A percentile compares a stretch with the other conserved stretches of the same genome.
phyloP scores from a whole-genome alignment of 2,329 filamentous ascomycete genomes.

The Pseudogymnoascus verrucosus region DNA sequence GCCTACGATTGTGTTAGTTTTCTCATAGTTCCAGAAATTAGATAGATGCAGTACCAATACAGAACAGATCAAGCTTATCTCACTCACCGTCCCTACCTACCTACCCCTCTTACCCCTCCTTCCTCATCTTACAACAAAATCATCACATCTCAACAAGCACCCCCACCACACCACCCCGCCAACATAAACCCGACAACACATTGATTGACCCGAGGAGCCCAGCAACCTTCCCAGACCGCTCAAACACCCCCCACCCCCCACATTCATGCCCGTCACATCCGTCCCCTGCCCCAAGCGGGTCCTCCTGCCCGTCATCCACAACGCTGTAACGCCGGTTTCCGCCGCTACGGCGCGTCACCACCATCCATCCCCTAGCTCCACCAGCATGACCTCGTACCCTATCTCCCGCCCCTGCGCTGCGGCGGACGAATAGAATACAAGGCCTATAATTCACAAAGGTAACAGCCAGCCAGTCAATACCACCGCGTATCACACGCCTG shows the following conservation, averaged over 20 bases:
- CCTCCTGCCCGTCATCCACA: constrained; percentile 2
- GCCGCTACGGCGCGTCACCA: neutral
- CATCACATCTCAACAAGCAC: neutral
- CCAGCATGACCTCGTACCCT: neutral
- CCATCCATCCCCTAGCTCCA: neutral
- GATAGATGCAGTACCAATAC: neutral
- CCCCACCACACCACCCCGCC: neutral
- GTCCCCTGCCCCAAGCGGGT: neutral
- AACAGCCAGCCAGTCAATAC: neutral
- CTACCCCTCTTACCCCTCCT: neutral
- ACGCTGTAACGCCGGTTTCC: neutral
- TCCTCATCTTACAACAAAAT: neutral
- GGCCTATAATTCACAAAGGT: neutral
- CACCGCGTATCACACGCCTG: neutral
- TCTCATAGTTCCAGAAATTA: neutral
- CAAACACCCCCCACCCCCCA: neutral
- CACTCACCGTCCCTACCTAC: neutral
- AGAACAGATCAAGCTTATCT: neutral
- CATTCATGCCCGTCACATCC: neutral
- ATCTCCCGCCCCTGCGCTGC: neutral
- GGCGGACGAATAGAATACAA: neutral
- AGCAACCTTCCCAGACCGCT: constrained; percentile 1
- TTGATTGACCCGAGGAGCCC: neutral
- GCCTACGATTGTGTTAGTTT: constrained; percentile 4
- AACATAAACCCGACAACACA: constrained; percentile 1